Conservation (phyloP, 2,329 filamentous ascomycete genomes). For the Monosporascus sp. region DNA sequence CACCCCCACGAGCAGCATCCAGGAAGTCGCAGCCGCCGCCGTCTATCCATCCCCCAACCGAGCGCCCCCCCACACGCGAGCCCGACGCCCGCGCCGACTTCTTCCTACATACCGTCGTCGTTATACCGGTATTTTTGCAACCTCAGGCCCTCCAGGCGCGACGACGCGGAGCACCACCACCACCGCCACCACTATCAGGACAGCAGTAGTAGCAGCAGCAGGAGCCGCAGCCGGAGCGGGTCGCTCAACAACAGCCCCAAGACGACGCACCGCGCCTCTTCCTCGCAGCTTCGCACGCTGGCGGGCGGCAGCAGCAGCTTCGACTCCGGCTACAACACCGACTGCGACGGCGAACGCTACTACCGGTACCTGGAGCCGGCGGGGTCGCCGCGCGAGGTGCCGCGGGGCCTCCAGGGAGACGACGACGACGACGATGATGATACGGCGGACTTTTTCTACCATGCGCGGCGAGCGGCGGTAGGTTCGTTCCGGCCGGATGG, state of each 20-base stretch:
- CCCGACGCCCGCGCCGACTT: background rate
- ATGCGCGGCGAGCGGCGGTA: too few species aligned
- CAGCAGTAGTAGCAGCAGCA: background rate
- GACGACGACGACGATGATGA: background rate
- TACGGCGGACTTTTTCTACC: background rate
- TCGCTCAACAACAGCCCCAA: slow-evolving; percentile 8
- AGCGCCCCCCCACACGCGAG: background rate
- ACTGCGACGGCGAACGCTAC: slow-evolving; percentile 7
- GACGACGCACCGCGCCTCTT: slow-evolving; percentile 7
- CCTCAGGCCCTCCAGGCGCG: too few species aligned
- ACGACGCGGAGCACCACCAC: too few species aligned
- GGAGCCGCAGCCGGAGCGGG: background rate
- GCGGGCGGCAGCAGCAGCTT: slow-evolving; percentile 1
- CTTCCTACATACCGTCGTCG: too few species aligned
- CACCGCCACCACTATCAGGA: background rate
- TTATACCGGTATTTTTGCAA: too few species aligned
- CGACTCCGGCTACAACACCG: slow-evolving; percentile 4
- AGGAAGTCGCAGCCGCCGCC: background rate
- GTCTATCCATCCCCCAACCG: background rate
- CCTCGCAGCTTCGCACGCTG: background rate
- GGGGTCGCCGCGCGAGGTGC: background rate
- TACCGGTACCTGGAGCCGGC: slow-evolving; percentile 10
- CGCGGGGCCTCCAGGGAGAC: background rate
- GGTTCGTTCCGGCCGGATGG: too few species aligned
- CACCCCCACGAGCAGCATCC: too few species aligned